phyloP scores from a whole-genome alignment of 345 rosid species.

The Rubroshorea leprosula region DNA sequence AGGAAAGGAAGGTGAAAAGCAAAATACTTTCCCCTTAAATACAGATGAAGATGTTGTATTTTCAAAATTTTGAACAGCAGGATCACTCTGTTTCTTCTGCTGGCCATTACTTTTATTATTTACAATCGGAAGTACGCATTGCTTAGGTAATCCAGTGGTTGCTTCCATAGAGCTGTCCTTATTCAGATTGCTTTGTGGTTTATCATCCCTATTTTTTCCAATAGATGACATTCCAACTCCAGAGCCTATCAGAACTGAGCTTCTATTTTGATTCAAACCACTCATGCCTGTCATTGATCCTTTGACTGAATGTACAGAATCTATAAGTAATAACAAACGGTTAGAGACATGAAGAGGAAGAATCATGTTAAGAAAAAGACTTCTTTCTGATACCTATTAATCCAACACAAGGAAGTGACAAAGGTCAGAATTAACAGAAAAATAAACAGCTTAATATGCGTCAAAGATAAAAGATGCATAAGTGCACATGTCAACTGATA shows the following conservation, averaged over 20 bases:
- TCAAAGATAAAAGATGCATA: slow-evolving; percentile 13
- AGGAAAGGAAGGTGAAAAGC: slow-evolving; percentile 76
- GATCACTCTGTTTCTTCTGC: slow-evolving; percentile 32
- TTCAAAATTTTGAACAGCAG: slow-evolving; percentile 24
- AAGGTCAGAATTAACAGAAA: not conserved
- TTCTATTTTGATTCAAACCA: slow-evolving; percentile 36
- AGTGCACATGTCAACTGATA: not conserved
- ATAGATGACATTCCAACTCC: slow-evolving; percentile 28
- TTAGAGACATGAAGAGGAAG: not conserved
- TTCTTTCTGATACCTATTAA: slow-evolving; percentile 9
- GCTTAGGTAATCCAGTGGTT: slow-evolving; percentile 28
- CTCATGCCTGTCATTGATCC: slow-evolving; percentile 33
- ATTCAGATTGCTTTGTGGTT: slow-evolving; percentile 24
- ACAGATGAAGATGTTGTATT: slow-evolving; percentile 35
- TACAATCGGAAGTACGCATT: slow-evolving; percentile 21
- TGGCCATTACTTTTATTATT: slow-evolving; percentile 29
- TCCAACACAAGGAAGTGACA: slow-evolving; percentile 12
- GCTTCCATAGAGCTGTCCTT: slow-evolving; percentile 21
- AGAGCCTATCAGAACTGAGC: slow-evolving; percentile 16
- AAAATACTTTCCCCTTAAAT: slow-evolving; percentile 67
- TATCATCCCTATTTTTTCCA: slow-evolving; percentile 33
- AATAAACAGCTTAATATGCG: not conserved
- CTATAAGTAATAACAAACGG: slow-evolving; percentile 26
- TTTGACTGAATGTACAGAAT: slow-evolving; percentile 39
- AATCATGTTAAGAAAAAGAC: not conserved